These are phyloP conservation scores for Myriosclerotinia duriaeana DNA, from an alignment of 2,329 filamentous ascomycete species.

Conservation along the genomic window DNA sequence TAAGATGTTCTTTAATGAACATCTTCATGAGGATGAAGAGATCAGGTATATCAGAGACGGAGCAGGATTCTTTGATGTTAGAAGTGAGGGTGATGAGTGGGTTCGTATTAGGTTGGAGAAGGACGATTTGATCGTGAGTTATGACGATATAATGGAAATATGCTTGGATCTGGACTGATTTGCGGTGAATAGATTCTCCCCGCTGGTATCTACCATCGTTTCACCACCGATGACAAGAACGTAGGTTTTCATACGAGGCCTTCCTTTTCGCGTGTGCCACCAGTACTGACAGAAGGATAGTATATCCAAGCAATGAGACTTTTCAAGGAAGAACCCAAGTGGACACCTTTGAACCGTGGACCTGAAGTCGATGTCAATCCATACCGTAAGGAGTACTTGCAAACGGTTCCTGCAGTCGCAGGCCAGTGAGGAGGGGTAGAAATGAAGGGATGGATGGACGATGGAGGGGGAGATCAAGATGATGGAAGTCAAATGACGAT, in stretches of 20 bases:
- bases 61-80: conserved; percentile 88
- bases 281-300: conserved; percentile 47
- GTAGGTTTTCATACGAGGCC: conserved; percentile 53
- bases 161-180: background rate
- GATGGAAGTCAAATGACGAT: background rate
- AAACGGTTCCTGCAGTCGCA: conserved; percentile 28
- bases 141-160: background rate
- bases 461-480: background rate
- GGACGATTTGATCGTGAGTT: conserved; percentile 69
- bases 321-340: conserved; percentile 98
- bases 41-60: conserved; percentile 92
- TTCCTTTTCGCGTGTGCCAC: conserved; percentile 4
- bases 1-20: conserved; percentile 89
- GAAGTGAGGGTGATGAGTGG: conserved; percentile 81
- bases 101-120: conserved; percentile 82
- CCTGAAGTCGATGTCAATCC: conserved; percentile 75
- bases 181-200: conserved; percentile 63
- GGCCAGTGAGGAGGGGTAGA: conserved; percentile 15
- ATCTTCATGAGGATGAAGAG: conserved; percentile 97
- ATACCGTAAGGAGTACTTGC: conserved; percentile 75
- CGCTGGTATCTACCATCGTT: conserved; percentile 94
- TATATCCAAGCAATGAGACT: conserved; percentile 94
- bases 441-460: background rate
- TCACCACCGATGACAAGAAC: conserved; percentile 89
- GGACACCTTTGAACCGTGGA: conserved; percentile 86